Conservation (phyloP, 2,329 filamentous ascomycete genomes). For the Aspergillus arachidicola region DNA sequence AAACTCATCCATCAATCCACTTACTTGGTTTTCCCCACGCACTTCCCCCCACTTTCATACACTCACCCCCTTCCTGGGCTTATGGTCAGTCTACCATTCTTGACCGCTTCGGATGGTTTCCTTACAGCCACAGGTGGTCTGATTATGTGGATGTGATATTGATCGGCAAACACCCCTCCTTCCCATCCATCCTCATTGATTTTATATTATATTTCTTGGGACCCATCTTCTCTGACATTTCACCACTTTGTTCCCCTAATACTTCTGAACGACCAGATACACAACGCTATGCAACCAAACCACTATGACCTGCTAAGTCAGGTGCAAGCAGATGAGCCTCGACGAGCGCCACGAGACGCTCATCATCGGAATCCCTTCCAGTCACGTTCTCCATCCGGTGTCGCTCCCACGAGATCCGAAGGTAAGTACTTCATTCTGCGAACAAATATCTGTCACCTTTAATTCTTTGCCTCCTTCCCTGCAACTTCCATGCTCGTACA, state of each 20-base stretch:
- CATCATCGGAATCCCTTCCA: slow-evolving; percentile 33
- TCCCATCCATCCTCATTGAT: background rate
- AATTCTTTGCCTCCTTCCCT: background rate
- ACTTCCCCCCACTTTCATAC: background rate
- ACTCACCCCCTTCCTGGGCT: background rate
- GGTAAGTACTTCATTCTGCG: slow-evolving; percentile 34
- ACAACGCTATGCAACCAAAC: slow-evolving; percentile 41
- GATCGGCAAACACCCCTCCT: slow-evolving; percentile 1
- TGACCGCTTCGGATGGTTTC: slow-evolving; percentile 4
- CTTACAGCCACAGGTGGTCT: background rate
- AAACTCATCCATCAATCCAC: background rate
- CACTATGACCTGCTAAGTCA: slow-evolving; percentile 43
- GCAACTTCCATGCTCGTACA: slow-evolving; percentile 19
- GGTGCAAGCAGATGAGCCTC: slow-evolving; percentile 33
- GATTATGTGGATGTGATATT: background rate
- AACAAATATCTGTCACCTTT: slow-evolving; percentile 4
- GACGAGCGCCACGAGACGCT: slow-evolving; percentile 39
- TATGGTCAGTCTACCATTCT: background rate
- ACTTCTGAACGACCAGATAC: background rate
- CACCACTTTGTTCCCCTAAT: background rate
- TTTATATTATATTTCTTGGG: background rate
- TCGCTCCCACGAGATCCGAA: slow-evolving; percentile 44
- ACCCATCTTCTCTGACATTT: background rate
- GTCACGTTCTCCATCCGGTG: slow-evolving; percentile 39
- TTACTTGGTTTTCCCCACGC: background rate